These are phyloP conservation scores for Lasiosphaeris hirsuta DNA, from an alignment of 495 filamentous ascomycete species.

Conservation along the genomic window DNA sequence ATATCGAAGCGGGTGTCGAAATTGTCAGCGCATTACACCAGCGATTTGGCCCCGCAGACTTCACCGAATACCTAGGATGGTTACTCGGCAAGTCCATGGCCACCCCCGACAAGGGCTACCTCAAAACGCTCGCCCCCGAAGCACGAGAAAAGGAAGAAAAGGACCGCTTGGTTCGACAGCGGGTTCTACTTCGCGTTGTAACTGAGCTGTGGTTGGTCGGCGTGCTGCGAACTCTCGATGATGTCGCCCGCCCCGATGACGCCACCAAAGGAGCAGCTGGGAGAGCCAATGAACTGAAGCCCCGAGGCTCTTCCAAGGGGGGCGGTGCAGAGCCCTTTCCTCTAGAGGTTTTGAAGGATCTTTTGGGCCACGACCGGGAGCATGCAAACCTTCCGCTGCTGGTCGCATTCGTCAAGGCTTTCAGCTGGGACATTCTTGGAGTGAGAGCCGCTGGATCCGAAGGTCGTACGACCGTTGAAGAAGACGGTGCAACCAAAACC, in stretches of 20 bases:
- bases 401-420: conserved; percentile 92
- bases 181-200: conserved; percentile 80
- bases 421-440: conserved; percentile 92
- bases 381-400: conserved; percentile 87
- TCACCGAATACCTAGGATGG: conserved; percentile 90
- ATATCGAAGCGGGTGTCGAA: conserved; percentile 88
- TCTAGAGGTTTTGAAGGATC: conserved; percentile 91
- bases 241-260: conserved; percentile 83
- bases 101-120: conserved; percentile 80
- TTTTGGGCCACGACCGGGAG: conserved; percentile 88
- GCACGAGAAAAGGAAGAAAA: conserved; percentile 93
- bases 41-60: conserved; percentile 86
- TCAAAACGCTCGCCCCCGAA: conserved; percentile 77
- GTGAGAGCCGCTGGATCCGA: conserved; percentile 66
- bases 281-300: conserved; percentile 53
- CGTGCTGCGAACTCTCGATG: conserved; percentile 81
- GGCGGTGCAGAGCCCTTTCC: conserved; percentile 80
- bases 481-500: conserved; percentile 69
- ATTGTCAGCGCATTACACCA: conserved; percentile 93
- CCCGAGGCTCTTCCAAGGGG: conserved; percentile 49
- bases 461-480: conserved; percentile 77
- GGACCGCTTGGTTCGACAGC: conserved; percentile 81
- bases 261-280: conserved; percentile 55
- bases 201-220: conserved; percentile 97
- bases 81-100: conserved; percentile 86